These are phyloP conservation scores for Mucuna pruriens DNA, from an alignment of 306 rosid genomes.

Conservation along the genomic window DNA sequence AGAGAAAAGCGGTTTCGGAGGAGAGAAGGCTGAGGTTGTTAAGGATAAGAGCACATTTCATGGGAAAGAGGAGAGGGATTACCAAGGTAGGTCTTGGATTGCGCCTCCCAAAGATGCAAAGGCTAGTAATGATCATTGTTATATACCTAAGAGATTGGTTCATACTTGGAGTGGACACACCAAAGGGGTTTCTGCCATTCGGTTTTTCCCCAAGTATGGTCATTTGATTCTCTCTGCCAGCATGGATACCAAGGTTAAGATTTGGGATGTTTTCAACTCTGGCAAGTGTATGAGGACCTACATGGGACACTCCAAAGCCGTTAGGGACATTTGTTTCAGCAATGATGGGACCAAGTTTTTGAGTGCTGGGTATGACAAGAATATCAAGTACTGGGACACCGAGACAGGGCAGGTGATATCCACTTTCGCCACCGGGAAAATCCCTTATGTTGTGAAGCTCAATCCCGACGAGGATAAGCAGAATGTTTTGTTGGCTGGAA, in stretches of 20 bases:
- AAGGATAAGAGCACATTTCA: conserved; percentile 89
- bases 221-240: conserved; percentile 93
- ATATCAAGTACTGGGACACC: conserved; percentile 98
- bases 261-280: conserved; percentile 96
- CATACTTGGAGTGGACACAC: conserved; percentile 99
- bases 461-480: conserved; percentile 97
- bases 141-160: conserved; percentile 93
- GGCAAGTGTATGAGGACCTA: conserved; percentile 98
- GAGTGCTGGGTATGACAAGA: conserved; percentile 94
- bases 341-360: conserved; percentile 89
- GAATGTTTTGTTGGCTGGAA: conserved; percentile 90
- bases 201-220: conserved; percentile 89
- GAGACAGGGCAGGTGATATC: conserved; percentile 98
- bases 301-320: conserved; percentile 92
- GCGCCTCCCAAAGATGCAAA: conserved; percentile 92
- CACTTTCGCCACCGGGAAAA: conserved; percentile 85
- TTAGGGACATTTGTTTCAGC: conserved; percentile 87
- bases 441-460: conserved; percentile 93
- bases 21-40: conserved; percentile 75
- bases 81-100: conserved; percentile 99
- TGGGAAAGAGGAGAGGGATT: conserved; percentile 93
- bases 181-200: conserved; percentile 88
- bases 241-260: conserved; percentile 93
- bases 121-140: conserved; percentile 87
- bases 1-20: conserved; percentile 70